Evolutionary conservation across 306 rosid genomes (phyloP).

Genomic region (Aeschynomene evenia): DNA sequence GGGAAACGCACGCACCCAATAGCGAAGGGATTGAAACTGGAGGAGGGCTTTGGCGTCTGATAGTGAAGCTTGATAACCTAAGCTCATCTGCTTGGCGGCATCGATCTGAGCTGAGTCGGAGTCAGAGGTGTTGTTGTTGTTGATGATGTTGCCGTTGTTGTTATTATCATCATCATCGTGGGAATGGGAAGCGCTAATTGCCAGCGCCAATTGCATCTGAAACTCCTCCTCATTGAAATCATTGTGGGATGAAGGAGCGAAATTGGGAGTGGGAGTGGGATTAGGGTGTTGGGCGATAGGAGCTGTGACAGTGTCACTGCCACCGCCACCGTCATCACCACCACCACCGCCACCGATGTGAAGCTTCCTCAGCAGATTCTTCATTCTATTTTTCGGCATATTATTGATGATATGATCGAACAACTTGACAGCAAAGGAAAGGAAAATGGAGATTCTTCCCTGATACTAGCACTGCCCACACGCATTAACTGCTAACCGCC

Average conservation of each 20-base stretch:
- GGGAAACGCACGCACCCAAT: slow-evolving; percentile 47
- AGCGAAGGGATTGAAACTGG: slow-evolving; percentile 59
- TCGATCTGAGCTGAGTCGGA: slow-evolving; percentile 83
- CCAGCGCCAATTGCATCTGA: slow-evolving; percentile 78
- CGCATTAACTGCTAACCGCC: neutral
- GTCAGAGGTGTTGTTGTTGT: slow-evolving; percentile 20
- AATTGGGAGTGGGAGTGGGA: neutral
- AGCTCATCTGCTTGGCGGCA: slow-evolving; percentile 83
- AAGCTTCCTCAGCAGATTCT: slow-evolving; percentile 71
- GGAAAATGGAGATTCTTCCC: too few relatives aligned
- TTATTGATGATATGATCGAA: neutral
- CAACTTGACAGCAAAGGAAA: too few relatives aligned
- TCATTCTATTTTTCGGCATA: slow-evolving; percentile 39
- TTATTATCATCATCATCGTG: too few relatives aligned
- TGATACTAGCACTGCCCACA: too few relatives aligned
- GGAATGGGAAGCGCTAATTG: slow-evolving; percentile 63
- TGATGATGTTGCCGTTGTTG: too few relatives aligned
- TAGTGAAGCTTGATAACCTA: slow-evolving; percentile 49
- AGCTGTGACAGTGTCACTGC: slow-evolving; percentile 28
- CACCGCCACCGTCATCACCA: slow-evolving; percentile 57
- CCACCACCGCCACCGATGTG: slow-evolving; percentile 75
- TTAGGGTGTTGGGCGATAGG: slow-evolving; percentile 12
- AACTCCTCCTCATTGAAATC: slow-evolving; percentile 75
- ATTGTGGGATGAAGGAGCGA: slow-evolving; percentile 21
- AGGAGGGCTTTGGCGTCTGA: slow-evolving; percentile 36